Percentiles rank a stretch among this genome's conserved stretches.
Conservation (phyloP, 345 rosid species). For the Populus pruinosa region DNA sequence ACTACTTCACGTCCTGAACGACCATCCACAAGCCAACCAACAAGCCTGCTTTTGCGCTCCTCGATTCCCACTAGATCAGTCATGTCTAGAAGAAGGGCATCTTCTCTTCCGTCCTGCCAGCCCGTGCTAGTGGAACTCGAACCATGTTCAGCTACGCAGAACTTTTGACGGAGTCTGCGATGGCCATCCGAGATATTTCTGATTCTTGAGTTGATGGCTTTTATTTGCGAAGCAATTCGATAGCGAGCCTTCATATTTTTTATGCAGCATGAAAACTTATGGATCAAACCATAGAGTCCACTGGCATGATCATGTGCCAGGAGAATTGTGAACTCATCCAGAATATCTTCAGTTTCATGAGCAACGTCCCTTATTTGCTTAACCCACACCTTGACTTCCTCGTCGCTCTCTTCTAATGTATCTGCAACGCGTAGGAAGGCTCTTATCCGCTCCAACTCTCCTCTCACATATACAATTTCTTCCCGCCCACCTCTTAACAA, state of each 20-base stretch:
- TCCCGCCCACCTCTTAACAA: conserved; percentile 18
- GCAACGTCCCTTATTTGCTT: conserved; percentile 32
- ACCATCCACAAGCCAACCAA: conserved; percentile 17
- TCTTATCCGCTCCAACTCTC: conserved; percentile 26
- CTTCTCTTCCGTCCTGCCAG: conserved; percentile 7
- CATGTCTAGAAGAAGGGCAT: conserved; percentile 2
- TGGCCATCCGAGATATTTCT: conserved; percentile 1
- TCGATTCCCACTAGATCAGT: conserved; percentile 29
- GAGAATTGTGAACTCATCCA: conserved; percentile 10
- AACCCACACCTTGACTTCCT: conserved; percentile 15
- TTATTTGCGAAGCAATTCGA: neutral
- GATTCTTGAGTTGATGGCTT: conserved; percentile 12
- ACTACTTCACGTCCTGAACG: neutral
- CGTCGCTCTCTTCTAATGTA: conserved; percentile 9
- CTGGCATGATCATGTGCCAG: neutral
- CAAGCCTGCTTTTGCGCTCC: conserved; percentile 12
- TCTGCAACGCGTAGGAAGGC: conserved; percentile 31
- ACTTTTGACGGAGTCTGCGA: neutral
- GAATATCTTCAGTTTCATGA: conserved; percentile 25
- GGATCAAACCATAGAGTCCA: neutral
- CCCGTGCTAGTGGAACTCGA: neutral
- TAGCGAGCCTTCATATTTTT: neutral
- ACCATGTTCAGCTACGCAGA: neutral
- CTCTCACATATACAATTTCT: conserved; percentile 22
- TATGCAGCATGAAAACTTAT: neutral